These are phyloP conservation scores for Ehretia macrophylla DNA, from an alignment of 257 asterid genomes.

Conservation along the genomic window DNA sequence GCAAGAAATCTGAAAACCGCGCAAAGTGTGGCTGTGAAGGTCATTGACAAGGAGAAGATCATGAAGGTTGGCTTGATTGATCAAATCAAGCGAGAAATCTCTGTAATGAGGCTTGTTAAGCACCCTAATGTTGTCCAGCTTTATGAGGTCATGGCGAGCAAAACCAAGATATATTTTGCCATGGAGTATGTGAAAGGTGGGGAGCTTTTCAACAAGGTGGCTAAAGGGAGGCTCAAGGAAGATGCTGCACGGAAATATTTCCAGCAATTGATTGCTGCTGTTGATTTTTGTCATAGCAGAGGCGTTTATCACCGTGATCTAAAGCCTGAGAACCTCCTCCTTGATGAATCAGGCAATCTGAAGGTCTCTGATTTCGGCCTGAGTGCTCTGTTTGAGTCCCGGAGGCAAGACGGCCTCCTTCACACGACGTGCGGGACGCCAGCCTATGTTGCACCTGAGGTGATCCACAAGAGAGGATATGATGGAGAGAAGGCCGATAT, in stretches of 20 bases:
- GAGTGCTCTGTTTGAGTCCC: conserved; percentile 65
- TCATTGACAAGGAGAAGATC: conserved; percentile 68
- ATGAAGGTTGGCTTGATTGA: conserved; percentile 59
- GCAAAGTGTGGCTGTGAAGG: conserved; percentile 62
- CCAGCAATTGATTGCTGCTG: conserved; percentile 77
- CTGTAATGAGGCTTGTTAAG: conserved; percentile 65
- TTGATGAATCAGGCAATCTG: conserved; percentile 64
- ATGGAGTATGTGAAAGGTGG: conserved; percentile 82
- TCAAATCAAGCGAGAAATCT: conserved; percentile 81
- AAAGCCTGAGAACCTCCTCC: conserved; percentile 87
- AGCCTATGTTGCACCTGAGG: conserved; percentile 95
- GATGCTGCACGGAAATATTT: conserved; percentile 69
- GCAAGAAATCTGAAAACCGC: conserved; percentile 58
- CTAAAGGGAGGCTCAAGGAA: conserved; percentile 78
- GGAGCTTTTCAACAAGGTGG: conserved; percentile 81
- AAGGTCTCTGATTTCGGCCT: conserved; percentile 88
- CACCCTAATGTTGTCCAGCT: conserved; percentile 86
- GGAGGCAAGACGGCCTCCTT: conserved; percentile 75
- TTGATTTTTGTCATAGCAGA: conserved; percentile 85
- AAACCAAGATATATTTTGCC: conserved; percentile 68
- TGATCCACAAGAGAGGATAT: conserved; percentile 60
- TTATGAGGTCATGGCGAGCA: conserved; percentile 84
- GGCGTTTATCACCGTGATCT: conserved; percentile 89
- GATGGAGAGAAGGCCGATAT: conserved; percentile 90
- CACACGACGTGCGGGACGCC: conserved; percentile 97